Percentiles rank a stretch among this genome's conserved stretches.
Conservation (phyloP, 345 rosid species). For the Populus simonii region DNA sequence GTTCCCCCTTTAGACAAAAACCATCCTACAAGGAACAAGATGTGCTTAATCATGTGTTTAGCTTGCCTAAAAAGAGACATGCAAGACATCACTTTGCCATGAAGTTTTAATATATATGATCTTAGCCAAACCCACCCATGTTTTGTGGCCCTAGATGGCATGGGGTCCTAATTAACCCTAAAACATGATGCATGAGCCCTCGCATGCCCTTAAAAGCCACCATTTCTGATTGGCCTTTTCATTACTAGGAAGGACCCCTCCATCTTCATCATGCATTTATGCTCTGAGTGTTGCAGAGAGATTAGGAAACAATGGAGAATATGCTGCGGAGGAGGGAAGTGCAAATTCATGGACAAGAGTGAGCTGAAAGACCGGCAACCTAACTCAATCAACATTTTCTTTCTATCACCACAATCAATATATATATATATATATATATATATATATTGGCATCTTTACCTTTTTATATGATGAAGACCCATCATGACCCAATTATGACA, state of each 20-base stretch:
- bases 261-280: background rate
- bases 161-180: no score
- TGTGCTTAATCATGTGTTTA: no score
- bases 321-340: conserved; percentile 11
- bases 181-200: no score
- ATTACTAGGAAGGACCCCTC: conserved; percentile 2
- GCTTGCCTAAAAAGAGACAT: no score
- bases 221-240: background rate
- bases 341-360: background rate
- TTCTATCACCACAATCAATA: background rate
- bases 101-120: no score
- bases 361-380: conserved; percentile 31
- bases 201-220: no score
- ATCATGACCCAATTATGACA: conserved; percentile 12
- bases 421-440: background rate
- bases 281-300: no score
- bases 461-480: background rate
- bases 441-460: background rate
- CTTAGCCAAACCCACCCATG: no score
- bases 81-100: no score
- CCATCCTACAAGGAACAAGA: no score
- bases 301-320: background rate
- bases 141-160: no score
- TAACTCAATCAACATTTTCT: conserved; percentile 17
- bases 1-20: no score